phyloP scores from a whole-genome alignment of 1,139 yeast genomes.

The Hyphopichia buzzinii region DNA sequence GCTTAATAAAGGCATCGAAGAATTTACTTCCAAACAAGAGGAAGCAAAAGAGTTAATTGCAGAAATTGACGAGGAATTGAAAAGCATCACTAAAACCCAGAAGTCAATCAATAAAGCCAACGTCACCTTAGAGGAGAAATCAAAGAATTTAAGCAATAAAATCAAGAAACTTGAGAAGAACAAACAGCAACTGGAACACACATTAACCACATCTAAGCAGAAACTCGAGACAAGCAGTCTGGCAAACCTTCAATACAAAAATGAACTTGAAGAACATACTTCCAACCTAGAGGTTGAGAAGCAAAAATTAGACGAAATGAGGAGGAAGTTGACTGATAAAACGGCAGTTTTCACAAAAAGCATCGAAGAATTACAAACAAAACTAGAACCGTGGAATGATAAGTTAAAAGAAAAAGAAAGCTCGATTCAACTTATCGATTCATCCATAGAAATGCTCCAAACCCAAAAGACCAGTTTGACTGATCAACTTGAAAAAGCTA shows the following conservation, averaged over 20 bases:
- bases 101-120: conserved; percentile 47
- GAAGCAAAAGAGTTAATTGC: conserved; percentile 29
- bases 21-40: conserved; percentile 35
- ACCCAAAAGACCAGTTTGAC: conserved; percentile 46
- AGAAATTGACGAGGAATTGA: conserved; percentile 28
- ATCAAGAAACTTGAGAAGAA: conserved; percentile 60
- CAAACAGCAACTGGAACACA: conserved; percentile 32
- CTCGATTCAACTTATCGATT: conserved; percentile 60
- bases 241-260: conserved; percentile 39
- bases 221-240: conserved; percentile 47
- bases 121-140: conserved; percentile 73
- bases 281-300: conserved; percentile 53
- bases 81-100: conserved; percentile 34
- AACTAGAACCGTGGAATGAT: conserved; percentile 83
- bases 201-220: conserved; percentile 40
- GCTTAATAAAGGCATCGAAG: conserved; percentile 40
- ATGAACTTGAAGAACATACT: conserved; percentile 46
- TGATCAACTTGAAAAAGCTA: conserved; percentile 46
- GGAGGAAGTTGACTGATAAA: conserved; percentile 67
- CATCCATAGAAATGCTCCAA: conserved; percentile 61
- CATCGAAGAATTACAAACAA: conserved; percentile 60
- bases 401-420: conserved; percentile 65
- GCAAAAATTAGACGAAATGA: conserved; percentile 55
- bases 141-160: conserved; percentile 60
- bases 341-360: conserved; percentile 64